These are phyloP conservation scores for Sporothrix brunneoviolacea DNA, from an alignment of 2,329 filamentous ascomycete genomes.

Conservation along the genomic window DNA sequence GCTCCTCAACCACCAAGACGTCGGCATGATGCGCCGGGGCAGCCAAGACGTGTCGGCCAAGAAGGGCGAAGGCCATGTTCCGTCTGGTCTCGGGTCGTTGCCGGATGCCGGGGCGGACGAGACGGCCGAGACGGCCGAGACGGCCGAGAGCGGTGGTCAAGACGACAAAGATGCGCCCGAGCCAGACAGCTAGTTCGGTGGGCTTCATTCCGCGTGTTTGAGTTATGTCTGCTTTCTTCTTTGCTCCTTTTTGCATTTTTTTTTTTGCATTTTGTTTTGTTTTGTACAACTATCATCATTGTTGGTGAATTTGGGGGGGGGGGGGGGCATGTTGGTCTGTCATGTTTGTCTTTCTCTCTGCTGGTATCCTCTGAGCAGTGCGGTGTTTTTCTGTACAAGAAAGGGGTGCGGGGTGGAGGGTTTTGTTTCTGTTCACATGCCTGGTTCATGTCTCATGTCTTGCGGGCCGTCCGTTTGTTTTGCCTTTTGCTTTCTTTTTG, in stretches of 20 bases:
- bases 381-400: not conserved
- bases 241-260: not conserved
- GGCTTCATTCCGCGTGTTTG: too few relatives aligned
- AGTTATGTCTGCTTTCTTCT: not conserved
- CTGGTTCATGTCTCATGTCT: not conserved
- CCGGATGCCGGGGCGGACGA: constrained; percentile 32
- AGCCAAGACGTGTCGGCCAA: constrained; percentile 39
- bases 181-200: too few relatives aligned
- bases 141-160: not conserved
- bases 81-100: constrained; percentile 34
- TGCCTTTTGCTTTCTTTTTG: not conserved
- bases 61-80: constrained; percentile 32
- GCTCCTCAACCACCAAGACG: constrained; percentile 44
- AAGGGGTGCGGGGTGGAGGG: too few relatives aligned
- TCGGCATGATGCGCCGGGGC: constrained; percentile 38
- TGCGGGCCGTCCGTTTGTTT: too few relatives aligned
- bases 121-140: constrained; percentile 1
- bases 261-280: not conserved
- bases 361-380: not conserved
- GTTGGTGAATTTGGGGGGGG: not conserved
- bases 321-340: not conserved
- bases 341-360: not conserved
- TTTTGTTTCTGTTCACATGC: not conserved
- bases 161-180: not conserved
- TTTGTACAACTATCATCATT: constrained; percentile 2